Evolutionary conservation across 352 stramenopile species (phyloP), one percentile per base, ranked within the genome.

Genomic region (Pythium dissimile): DNA sequence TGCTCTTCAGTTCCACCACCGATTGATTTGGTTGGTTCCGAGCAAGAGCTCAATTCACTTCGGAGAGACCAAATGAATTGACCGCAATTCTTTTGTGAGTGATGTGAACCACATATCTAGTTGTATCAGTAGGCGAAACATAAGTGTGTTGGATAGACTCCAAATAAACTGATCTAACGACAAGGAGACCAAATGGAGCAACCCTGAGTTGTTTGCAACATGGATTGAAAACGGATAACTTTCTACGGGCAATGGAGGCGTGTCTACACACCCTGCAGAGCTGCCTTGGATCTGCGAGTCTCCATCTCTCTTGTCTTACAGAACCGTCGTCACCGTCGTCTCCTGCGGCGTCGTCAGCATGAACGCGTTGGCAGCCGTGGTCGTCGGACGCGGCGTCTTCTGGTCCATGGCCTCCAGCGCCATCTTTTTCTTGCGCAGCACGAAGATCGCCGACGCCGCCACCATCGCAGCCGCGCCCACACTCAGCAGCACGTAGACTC

Each of bases 341-440:
- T 78, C 64, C 16, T 71, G 54, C 13, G 76, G 79, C 10, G 79
- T 89, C 62, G 77, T 66, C 53, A 89, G 70, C 52, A 69, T 73
- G 38, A 75, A 62, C 35, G 74, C 56, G 27, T 27, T 41, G 18
- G 58, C 44, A 1, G 68, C 55, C 5, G 64, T 62, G 24, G 54
- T 77, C 21, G 59, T 65, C 1, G 65, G 66, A 7, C 47, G 61
- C 13, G 80, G 50, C 26, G 69, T 84, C 72, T 89, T 88, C 37
- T 58, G 65, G 45, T 90, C 77, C 18, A 86, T 54, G 23, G 71
- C 73, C 26, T 90, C 80, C 8, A 90, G 57, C 34, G 59, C 23
- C 31, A 69, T 48, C 72, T 90, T 86, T 71, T 90, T 89, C 73
- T 81, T 77, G 52, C 80, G 79, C 32, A 87, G 53, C 0, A 75